These are phyloP conservation scores for Cantharellus cinnabarinus DNA, from an alignment of 768 basidiomycete genomes.

Conservation along the genomic window DNA sequence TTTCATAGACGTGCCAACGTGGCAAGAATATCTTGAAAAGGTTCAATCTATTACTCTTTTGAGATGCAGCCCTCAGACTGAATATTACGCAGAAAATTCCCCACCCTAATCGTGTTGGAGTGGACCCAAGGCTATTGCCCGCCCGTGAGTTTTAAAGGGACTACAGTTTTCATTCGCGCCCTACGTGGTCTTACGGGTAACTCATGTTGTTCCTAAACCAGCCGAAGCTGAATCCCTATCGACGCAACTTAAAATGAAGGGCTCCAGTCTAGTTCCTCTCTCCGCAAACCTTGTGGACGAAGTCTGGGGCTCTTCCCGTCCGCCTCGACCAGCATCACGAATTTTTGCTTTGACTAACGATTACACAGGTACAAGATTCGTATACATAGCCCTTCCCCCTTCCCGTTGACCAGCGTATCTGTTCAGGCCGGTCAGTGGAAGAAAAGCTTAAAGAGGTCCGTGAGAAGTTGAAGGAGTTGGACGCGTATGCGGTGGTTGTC, in stretches of 20 bases:
- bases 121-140: constrained; percentile 61
- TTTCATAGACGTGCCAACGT: constrained; percentile 56
- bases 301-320: constrained; percentile 52
- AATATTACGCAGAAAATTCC: not conserved
- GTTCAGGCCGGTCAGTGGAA: constrained; percentile 33
- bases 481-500: constrained; percentile 43
- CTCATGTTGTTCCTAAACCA: constrained; percentile 12
- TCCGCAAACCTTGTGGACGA: constrained; percentile 52
- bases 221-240: constrained; percentile 45
- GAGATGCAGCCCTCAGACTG: not conserved
- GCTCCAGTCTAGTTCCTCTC: constrained; percentile 49
- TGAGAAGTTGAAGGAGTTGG: constrained; percentile 38
- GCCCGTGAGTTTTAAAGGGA: constrained; percentile 27
- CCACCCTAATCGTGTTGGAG: constrained; percentile 41
- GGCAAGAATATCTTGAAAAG: constrained; percentile 73
- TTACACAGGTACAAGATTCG: constrained; percentile 34
- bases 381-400: not conserved
- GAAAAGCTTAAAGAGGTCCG: constrained; percentile 52
- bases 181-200: not conserved
- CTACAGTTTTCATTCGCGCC: not conserved
- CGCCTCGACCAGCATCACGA: constrained; percentile 41
- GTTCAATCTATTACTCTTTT: constrained; percentile 16
- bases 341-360: constrained; percentile 52
- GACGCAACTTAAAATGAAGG: constrained; percentile 30
- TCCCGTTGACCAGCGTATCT: not conserved